Evolutionary conservation across 345 rosid species (phyloP).

Genomic region (Schrenkiella parvula): DNA sequence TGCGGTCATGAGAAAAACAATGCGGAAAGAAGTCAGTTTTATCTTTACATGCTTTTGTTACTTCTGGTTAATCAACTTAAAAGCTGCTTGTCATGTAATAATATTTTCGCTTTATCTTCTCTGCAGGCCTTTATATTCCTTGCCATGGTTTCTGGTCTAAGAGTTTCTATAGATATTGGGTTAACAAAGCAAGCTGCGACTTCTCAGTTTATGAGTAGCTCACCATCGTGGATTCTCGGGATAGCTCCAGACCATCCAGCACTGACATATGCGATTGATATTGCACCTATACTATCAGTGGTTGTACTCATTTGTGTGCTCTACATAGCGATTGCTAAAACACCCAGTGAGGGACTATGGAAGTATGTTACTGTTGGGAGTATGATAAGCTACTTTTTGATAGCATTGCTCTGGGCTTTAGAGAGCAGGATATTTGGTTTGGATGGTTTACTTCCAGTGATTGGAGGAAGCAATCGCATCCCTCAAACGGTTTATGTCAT

Average conservation of each 20-base stretch:
- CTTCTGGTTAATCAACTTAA: conserved; percentile 18
- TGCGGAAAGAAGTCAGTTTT: conserved; percentile 59
- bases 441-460: conserved; percentile 36
- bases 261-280: conserved; percentile 48
- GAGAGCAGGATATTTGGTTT: conserved; percentile 47
- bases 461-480: conserved; percentile 43
- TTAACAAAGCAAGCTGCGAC: conserved; percentile 91
- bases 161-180: conserved; percentile 81
- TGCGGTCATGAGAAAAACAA: conserved; percentile 51
- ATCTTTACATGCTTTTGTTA: conserved; percentile 13
- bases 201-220: conserved; percentile 64
- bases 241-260: conserved; percentile 46
- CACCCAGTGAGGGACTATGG: conserved; percentile 37
- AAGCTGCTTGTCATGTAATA: neutral
- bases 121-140: conserved; percentile 71
- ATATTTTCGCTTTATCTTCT: conserved; percentile 11
- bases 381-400: conserved; percentile 55
- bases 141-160: conserved; percentile 51
- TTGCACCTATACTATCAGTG: conserved; percentile 51
- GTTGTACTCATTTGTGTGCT: conserved; percentile 45
- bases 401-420: conserved; percentile 66
- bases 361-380: conserved; percentile 51
- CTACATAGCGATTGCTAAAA: conserved; percentile 25
- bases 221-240: conserved; percentile 74
- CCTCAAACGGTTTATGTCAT: conserved; percentile 56